phyloP scores from a whole-genome alignment of 768 basidiomycete species.

The Porphyrellus cyaneotinctus region DNA sequence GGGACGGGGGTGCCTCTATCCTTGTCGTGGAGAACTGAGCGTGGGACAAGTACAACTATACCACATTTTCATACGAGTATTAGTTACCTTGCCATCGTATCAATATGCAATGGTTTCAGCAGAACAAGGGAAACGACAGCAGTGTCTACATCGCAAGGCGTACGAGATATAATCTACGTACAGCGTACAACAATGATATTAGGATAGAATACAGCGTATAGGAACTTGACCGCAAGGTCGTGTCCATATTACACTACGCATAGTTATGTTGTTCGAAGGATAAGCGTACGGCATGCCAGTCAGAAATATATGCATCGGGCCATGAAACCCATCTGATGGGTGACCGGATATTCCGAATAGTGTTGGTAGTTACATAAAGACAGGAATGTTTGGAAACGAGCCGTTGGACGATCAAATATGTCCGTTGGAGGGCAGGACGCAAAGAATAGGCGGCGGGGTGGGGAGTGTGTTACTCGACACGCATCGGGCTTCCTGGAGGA shows the following conservation, averaged over 20 bases:
- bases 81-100: background rate
- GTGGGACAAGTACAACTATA: background rate
- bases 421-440: background rate
- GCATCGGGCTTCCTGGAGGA: slow-evolving; percentile 33
- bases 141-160: background rate
- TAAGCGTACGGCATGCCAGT: slow-evolving; percentile 12
- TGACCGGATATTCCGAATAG: background rate
- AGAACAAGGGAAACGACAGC: background rate
- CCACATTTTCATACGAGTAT: background rate
- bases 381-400: background rate
- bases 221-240: slow-evolving; percentile 1
- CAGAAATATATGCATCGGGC: slow-evolving; percentile 11
- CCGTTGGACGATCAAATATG: background rate
- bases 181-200: slow-evolving; percentile 14
- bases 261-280: slow-evolving; percentile 2
- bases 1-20: slow-evolving; percentile 62
- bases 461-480: slow-evolving; percentile 15
- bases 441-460: background rate
- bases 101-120: background rate
- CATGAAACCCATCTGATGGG: background rate
- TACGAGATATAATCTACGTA: slow-evolving; percentile 8
- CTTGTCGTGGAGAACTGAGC: slow-evolving; percentile 32
- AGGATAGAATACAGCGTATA: slow-evolving; percentile 17
- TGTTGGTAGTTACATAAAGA: background rate
- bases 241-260: slow-evolving; percentile 15